Percentiles rank a stretch among this genome's conserved stretches.
Evolutionary conservation across 306 rosid species (phyloP).

Genomic region (Medicago arabica): DNA sequence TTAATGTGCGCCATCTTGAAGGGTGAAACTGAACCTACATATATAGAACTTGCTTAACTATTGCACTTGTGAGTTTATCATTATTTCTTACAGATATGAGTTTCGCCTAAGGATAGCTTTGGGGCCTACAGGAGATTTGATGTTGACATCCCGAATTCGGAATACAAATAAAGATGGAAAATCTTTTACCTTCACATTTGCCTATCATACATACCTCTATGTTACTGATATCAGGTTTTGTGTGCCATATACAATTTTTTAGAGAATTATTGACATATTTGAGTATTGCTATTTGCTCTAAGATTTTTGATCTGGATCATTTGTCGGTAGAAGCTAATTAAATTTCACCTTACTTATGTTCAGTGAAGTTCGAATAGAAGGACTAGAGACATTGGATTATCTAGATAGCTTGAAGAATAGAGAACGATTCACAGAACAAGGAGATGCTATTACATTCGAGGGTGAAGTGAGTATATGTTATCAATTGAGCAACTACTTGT

Average conservation of each 20-base stretch:
- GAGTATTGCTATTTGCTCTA: slow-evolving; percentile 9
- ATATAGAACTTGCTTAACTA: no score
- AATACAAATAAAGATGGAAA: slow-evolving; percentile 77
- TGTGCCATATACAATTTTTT: not conserved
- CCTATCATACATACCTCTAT: slow-evolving; percentile 68
- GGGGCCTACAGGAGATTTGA: slow-evolving; percentile 72
- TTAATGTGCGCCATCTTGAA: no score
- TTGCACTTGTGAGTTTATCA: not conserved
- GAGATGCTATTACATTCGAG: slow-evolving; percentile 78
- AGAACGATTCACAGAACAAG: slow-evolving; percentile 82
- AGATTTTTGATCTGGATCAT: not conserved
- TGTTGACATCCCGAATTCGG: slow-evolving; percentile 78
- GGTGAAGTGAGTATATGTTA: slow-evolving; percentile 58
- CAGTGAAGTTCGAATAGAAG: slow-evolving; percentile 88
- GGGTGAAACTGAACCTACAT: no score
- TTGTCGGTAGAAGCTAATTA: slow-evolving; percentile 34
- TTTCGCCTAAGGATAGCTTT: slow-evolving; percentile 71
- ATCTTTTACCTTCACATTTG: slow-evolving; percentile 74
- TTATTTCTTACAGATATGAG: slow-evolving; percentile 59
- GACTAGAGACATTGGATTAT: slow-evolving; percentile 84
- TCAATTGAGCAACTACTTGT: not conserved
- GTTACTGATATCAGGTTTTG: slow-evolving; percentile 74
- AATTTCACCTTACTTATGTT: slow-evolving; percentile 28
- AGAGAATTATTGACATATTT: not conserved
- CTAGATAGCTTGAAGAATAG: slow-evolving; percentile 73